Percentiles rank a stretch among this genome's conserved stretches.
Evolutionary conservation across 2,329 filamentous ascomycete genomes (phyloP).

Genomic region (Pseudopithomyces chartarum): DNA sequence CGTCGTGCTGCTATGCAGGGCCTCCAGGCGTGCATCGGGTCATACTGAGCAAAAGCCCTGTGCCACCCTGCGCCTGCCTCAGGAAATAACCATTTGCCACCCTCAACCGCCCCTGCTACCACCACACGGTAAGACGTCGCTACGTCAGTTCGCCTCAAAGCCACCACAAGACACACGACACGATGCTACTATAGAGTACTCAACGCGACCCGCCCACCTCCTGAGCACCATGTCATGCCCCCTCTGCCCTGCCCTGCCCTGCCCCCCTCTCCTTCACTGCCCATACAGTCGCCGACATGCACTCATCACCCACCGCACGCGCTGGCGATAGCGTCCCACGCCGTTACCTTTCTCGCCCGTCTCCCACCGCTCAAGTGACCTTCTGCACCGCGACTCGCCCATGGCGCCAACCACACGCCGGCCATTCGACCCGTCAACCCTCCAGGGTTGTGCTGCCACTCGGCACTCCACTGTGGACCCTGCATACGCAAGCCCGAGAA

Average conservation of each 20-base stretch:
- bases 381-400: background rate
- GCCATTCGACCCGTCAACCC: background rate
- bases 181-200: background rate
- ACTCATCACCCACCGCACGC: background rate
- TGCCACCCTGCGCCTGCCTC: background rate
- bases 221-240: background rate
- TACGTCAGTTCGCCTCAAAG: constrained; percentile 2
- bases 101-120: background rate
- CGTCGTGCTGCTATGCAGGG: constrained; percentile 5
- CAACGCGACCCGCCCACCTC: too few species aligned
- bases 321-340: background rate
- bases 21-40: constrained; percentile 5
- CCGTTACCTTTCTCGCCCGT: background rate
- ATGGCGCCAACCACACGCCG: background rate
- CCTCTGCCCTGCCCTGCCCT: background rate
- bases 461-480: constrained; percentile 5
- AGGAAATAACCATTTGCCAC: background rate
- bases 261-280: background rate
- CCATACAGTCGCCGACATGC: constrained; percentile 1
- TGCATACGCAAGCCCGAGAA: constrained; percentile 4
- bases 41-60: background rate
- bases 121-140: background rate
- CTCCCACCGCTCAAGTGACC: background rate
- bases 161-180: background rate
- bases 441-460: background rate